These are phyloP conservation scores for Botrytis paeoniae DNA, from an alignment of 2,329 filamentous ascomycete genomes.

Conservation along the genomic window DNA sequence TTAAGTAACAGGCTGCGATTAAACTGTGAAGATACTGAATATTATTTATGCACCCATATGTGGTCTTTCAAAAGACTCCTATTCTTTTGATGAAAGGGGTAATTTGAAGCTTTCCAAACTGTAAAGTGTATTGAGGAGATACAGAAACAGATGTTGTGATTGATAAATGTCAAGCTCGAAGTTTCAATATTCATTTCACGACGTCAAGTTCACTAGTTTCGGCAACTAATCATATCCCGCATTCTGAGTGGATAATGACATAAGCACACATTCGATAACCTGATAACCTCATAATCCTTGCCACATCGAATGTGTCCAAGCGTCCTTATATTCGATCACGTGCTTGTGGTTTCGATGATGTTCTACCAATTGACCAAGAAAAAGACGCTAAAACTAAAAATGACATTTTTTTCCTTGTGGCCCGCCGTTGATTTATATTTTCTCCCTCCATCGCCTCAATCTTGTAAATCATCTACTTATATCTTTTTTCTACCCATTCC, in stretches of 20 bases:
- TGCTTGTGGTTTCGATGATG: conserved; percentile 13
- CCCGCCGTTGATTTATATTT: conserved; percentile 17
- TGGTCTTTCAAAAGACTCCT: neutral
- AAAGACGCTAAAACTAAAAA: conserved; percentile 19
- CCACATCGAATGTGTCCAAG: neutral
- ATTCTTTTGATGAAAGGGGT: neutral
- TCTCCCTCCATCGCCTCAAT: conserved; percentile 14
- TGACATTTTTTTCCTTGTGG: conserved; percentile 16
- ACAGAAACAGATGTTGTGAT: neutral
- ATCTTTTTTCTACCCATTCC: conserved; percentile 22
- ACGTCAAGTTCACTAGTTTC: neutral
- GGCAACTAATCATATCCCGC: neutral
- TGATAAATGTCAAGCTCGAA: neutral
- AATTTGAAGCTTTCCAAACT: neutral
- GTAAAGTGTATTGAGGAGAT: neutral
- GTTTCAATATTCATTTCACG: neutral
- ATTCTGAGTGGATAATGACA: conserved; percentile 1
- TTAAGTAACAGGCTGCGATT: neutral
- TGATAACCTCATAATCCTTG: neutral
- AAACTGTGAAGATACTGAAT: neutral
- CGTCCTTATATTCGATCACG: neutral
- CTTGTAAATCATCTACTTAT: conserved; percentile 1
- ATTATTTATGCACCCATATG: neutral
- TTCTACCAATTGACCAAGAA: conserved; percentile 12
- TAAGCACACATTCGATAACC: neutral